Evolutionary conservation across 2,329 filamentous ascomycete species (phyloP).

Genomic region (Acephala macrosclerotiorum): DNA sequence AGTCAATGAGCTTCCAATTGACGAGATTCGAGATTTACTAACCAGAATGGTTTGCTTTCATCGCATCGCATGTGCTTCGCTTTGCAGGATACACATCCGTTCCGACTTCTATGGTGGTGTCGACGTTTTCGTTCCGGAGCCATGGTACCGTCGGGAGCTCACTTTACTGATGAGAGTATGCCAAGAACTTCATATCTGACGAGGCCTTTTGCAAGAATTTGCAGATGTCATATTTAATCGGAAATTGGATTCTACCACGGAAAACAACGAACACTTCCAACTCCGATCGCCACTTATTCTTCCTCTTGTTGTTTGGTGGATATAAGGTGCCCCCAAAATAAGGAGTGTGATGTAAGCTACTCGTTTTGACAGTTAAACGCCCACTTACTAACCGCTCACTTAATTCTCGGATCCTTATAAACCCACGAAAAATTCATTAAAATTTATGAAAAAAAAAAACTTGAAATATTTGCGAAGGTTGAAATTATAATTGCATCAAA

Average conservation of each 20-base stretch:
- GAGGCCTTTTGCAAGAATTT: no score
- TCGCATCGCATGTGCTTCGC: constrained; percentile 8
- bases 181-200: background rate
- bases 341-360: background rate
- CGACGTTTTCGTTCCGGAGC: constrained; percentile 11
- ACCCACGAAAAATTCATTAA: no score
- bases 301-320: background rate
- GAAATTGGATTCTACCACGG: background rate
- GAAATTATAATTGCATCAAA: no score
- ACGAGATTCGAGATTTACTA: background rate
- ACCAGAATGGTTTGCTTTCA: constrained; percentile 15
- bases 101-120: constrained; percentile 9
- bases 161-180: background rate
- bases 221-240: background rate
- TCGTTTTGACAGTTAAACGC: no score
- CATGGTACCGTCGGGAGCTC: background rate
- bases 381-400: no score
- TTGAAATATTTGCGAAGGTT: no score
- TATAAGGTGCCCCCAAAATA: background rate
- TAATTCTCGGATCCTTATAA: no score
- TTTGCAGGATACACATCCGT: constrained; percentile 14
- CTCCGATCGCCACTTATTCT: background rate
- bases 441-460: no score
- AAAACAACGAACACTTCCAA: background rate
- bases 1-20: background rate